Conservation (phyloP, 192 early-diverging fungal genomes). For the Entomortierella beljakovae region DNA sequence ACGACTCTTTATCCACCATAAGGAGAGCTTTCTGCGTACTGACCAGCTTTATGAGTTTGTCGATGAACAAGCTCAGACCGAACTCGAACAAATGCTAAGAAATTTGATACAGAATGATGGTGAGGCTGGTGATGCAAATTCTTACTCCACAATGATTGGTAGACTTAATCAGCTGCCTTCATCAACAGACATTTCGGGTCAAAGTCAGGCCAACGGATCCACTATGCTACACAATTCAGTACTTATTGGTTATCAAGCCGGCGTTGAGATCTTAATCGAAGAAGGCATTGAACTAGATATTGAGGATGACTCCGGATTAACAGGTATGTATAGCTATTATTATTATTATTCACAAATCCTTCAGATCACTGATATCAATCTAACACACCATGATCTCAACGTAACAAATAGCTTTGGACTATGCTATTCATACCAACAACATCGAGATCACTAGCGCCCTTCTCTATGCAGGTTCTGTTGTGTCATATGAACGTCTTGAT, state of each 20-base stretch:
- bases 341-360: background rate
- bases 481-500: conserved; percentile 33
- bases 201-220: conserved; percentile 44
- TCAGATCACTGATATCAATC: background rate
- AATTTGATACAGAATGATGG: conserved; percentile 45
- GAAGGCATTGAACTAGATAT: conserved; percentile 52
- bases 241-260: conserved; percentile 39
- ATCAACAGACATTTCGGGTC: conserved; percentile 39
- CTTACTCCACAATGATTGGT: conserved; percentile 31
- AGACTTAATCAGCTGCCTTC: conserved; percentile 31
- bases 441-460: conserved; percentile 36
- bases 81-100: conserved; percentile 48
- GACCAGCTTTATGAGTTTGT: conserved; percentile 50
- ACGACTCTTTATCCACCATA: conserved; percentile 37
- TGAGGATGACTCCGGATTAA: conserved; percentile 45
- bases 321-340: conserved; percentile 12
- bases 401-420: conserved; percentile 35
- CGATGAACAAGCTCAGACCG: conserved; percentile 47
- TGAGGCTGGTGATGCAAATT: conserved; percentile 25
- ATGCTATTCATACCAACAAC: conserved; percentile 47
- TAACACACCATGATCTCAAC: background rate
- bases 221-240: conserved; percentile 54
- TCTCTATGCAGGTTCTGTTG: conserved; percentile 36
- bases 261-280: conserved; percentile 39
- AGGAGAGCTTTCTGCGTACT: conserved; percentile 35